Conservation (phyloP, 176 grass and related monocot species). For the Miscanthus lutarioriparius region DNA sequence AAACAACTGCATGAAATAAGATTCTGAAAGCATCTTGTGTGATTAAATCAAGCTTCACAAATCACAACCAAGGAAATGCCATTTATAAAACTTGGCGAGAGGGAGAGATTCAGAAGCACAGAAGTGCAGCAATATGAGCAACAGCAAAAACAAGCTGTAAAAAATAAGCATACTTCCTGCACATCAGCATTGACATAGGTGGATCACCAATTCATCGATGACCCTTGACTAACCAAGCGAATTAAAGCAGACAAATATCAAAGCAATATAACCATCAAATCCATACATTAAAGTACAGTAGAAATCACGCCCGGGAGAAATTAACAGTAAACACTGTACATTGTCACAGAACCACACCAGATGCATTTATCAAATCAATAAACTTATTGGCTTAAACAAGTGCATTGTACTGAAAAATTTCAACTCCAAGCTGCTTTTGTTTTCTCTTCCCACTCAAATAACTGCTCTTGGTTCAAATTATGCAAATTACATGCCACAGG, state of each 20-base stretch:
- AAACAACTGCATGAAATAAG: conserved; percentile 19
- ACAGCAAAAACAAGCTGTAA: background rate
- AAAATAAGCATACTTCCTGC: conserved; percentile 5
- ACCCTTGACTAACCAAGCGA: background rate
- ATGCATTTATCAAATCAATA: background rate
- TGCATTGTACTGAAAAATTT: background rate
- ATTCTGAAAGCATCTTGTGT: conserved; percentile 16
- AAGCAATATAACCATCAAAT: background rate
- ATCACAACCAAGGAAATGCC: conserved; percentile 4
- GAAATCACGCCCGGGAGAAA: background rate
- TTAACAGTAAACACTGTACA: conserved; percentile 14
- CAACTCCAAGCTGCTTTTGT: background rate
- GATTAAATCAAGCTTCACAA: conserved; percentile 24
- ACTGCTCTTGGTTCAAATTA: conserved; percentile 5
- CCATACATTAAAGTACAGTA: background rate
- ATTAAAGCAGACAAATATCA: background rate
- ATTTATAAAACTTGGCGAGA: conserved; percentile 1
- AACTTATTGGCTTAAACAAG: conserved; percentile 1
- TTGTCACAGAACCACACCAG: conserved; percentile 3
- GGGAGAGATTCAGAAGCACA: background rate
- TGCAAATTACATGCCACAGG: background rate
- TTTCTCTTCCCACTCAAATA: background rate
- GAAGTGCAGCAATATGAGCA: background rate
- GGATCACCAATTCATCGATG: background rate
- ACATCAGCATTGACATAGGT: conserved; percentile 12